A percentile compares a stretch with the other conserved stretches of the same genome.
Conservation (phyloP, 192 early-diverging fungal genomes). For the Backusella parvicylindrica region DNA sequence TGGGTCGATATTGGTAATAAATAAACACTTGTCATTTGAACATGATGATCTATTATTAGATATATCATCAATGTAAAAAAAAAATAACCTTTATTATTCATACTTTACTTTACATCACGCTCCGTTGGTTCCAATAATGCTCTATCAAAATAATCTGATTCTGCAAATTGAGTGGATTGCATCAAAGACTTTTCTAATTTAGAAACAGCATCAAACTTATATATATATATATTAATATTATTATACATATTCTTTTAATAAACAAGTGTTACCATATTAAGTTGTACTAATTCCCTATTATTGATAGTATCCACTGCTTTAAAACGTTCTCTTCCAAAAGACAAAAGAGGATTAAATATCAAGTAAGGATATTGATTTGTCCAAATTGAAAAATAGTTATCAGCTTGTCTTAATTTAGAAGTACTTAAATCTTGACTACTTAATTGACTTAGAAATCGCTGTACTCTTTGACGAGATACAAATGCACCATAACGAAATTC, state of each 20-base stretch:
- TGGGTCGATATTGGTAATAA: slow-evolving; percentile 49
- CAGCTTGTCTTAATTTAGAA: slow-evolving; percentile 39
- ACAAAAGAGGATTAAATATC: slow-evolving; percentile 45
- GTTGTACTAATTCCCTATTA: slow-evolving; percentile 46
- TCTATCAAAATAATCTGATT: slow-evolving; percentile 39
- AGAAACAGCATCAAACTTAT: slow-evolving; percentile 46
- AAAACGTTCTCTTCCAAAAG: slow-evolving; percentile 41
- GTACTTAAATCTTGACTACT: slow-evolving; percentile 34
- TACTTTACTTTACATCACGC: slow-evolving; percentile 5
- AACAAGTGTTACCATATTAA: slow-evolving; percentile 10
- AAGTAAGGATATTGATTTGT: slow-evolving; percentile 54
- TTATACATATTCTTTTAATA: neutral
- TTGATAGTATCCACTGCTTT: slow-evolving; percentile 46
- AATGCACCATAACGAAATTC: slow-evolving; percentile 54
- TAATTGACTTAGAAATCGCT: slow-evolving; percentile 44
- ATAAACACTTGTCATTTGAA: slow-evolving; percentile 53
- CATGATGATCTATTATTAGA: slow-evolving; percentile 39
- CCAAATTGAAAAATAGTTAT: slow-evolving; percentile 58
- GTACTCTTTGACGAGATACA: slow-evolving; percentile 42
- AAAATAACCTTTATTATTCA: slow-evolving; percentile 20
- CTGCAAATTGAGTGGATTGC: slow-evolving; percentile 31
- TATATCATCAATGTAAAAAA: neutral
- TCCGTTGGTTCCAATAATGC: slow-evolving; percentile 32
- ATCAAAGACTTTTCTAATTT: slow-evolving; percentile 36
- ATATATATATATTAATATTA: neutral